Evolutionary conservation across 495 filamentous ascomycete species (phyloP).

Genomic region (Hypoxylon lienhwacheense): DNA sequence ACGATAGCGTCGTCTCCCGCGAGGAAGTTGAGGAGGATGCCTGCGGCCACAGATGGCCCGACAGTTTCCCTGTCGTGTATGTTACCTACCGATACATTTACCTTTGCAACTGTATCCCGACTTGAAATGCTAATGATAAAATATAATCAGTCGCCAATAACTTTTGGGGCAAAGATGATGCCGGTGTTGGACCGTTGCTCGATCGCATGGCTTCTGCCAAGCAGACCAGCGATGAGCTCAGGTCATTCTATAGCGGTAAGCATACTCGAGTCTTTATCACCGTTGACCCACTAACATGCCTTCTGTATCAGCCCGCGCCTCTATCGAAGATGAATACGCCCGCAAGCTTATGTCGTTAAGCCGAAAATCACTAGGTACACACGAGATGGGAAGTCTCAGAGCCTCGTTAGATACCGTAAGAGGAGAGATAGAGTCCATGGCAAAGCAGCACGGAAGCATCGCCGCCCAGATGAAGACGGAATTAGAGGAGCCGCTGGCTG

Average conservation of each 20-base stretch:
- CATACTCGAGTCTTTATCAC: background rate
- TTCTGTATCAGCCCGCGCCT: slow-evolving; percentile 67
- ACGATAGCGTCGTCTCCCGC: slow-evolving; percentile 6
- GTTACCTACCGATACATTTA: background rate
- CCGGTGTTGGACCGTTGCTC: slow-evolving; percentile 87
- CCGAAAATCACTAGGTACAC: slow-evolving; percentile 87
- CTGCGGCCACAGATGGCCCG: slow-evolving; percentile 39
- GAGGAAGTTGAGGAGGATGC: slow-evolving; percentile 32
- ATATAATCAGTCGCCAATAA: slow-evolving; percentile 85
- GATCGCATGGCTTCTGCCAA: slow-evolving; percentile 97
- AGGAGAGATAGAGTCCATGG: slow-evolving; percentile 91
- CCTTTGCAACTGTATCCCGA: background rate
- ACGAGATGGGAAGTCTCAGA: slow-evolving; percentile 80
- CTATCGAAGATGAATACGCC: slow-evolving; percentile 98
- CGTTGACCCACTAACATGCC: background rate
- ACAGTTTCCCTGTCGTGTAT: slow-evolving; percentile 40
- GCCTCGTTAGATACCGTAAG: slow-evolving; percentile 83
- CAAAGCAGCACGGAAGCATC: slow-evolving; percentile 86
- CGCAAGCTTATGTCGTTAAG: slow-evolving; percentile 83
- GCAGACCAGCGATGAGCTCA: slow-evolving; percentile 91
- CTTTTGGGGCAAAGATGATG: slow-evolving; percentile 99
- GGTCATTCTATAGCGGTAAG: slow-evolving; percentile 84
- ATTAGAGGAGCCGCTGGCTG: slow-evolving; percentile 90
- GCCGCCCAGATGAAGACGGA: slow-evolving; percentile 94
- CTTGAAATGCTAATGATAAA: slow-evolving; percentile 31